Evolutionary conservation across 1,284 basidiomycete species (phyloP).

Genomic region (Sanguinoderma infundibulare): DNA sequence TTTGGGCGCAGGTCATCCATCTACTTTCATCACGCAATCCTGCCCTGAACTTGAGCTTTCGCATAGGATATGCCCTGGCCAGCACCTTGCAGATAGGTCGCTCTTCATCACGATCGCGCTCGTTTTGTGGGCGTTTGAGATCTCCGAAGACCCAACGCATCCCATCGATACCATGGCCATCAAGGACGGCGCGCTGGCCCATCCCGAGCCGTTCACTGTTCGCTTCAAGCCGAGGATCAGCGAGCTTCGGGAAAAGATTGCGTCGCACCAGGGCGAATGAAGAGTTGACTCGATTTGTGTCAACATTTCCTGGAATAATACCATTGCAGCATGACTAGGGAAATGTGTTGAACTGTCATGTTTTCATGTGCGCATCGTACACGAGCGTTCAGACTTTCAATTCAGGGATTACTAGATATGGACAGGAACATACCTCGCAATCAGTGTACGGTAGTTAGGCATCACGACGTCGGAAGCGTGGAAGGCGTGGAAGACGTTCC

Average conservation of each 20-base stretch:
- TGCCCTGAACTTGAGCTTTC: neutral
- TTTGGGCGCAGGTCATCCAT: conserved; percentile 59
- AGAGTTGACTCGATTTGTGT: neutral
- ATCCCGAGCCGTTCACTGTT: conserved; percentile 58
- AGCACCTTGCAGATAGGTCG: conserved; percentile 60
- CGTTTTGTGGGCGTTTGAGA: conserved; percentile 62
- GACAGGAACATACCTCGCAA: no score
- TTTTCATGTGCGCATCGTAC: neutral
- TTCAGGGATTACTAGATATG: no score
- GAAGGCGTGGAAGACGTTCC: neutral
- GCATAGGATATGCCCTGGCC: conserved; percentile 61
- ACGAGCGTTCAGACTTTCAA: neutral
- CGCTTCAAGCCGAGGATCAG: conserved; percentile 39
- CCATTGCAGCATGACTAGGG: no score
- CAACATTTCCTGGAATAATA: neutral
- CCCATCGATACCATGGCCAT: conserved; percentile 63
- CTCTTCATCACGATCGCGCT: conserved; percentile 63
- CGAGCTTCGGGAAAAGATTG: conserved; percentile 16
- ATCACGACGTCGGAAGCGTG: no score
- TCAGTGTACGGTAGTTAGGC: no score
- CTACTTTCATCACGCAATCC: neutral
- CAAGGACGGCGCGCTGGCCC: conserved; percentile 59
- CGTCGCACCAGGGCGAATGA: conserved; percentile 9
- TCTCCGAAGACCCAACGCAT: conserved; percentile 47
- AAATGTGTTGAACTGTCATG: neutral